These are phyloP conservation scores for Purshia tridentata DNA, from an alignment of 306 rosid species.

Conservation along the genomic window DNA sequence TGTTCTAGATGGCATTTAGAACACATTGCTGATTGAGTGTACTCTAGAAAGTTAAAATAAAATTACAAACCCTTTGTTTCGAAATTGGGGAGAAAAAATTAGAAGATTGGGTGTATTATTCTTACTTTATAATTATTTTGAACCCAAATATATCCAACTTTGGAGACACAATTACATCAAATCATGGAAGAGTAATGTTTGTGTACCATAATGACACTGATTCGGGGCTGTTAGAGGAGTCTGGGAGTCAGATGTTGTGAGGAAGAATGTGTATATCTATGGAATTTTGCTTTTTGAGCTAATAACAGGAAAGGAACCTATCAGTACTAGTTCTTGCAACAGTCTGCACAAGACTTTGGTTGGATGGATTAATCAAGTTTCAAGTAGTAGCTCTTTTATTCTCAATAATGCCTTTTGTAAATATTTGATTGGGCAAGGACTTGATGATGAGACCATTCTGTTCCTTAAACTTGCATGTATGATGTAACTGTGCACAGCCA, in stretches of 20 bases:
- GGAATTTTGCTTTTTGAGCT: conserved; percentile 24
- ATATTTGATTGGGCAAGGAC: conserved; percentile 7
- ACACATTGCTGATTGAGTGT: no score
- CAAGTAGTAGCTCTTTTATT: not conserved
- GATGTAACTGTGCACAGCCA: conserved; percentile 9
- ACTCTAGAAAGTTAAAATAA: no score
- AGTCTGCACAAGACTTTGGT: conserved; percentile 10
- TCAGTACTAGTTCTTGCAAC: not conserved
- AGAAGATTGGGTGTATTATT: no score
- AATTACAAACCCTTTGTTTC: no score
- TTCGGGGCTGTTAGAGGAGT: not conserved
- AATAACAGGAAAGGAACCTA: not conserved
- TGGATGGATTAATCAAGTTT: conserved; percentile 3
- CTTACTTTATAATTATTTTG: no score
- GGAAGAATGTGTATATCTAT: conserved; percentile 17
- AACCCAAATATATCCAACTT: conserved; percentile 25
- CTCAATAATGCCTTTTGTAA: conserved; percentile 5
- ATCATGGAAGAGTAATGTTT: conserved; percentile 20
- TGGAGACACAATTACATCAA: not conserved
- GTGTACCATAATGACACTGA: conserved; percentile 13
- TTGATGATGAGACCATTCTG: conserved; percentile 12
- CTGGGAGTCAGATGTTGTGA: conserved; percentile 22
- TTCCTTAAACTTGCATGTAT: conserved; percentile 6
- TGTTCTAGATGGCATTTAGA: conserved; percentile 45
- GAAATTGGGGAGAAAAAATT: no score